Evolutionary conservation across 208 protist species (phyloP), one percentile per base, ranked within the genome.

Genomic region (Trypanosoma congolense): DNA sequence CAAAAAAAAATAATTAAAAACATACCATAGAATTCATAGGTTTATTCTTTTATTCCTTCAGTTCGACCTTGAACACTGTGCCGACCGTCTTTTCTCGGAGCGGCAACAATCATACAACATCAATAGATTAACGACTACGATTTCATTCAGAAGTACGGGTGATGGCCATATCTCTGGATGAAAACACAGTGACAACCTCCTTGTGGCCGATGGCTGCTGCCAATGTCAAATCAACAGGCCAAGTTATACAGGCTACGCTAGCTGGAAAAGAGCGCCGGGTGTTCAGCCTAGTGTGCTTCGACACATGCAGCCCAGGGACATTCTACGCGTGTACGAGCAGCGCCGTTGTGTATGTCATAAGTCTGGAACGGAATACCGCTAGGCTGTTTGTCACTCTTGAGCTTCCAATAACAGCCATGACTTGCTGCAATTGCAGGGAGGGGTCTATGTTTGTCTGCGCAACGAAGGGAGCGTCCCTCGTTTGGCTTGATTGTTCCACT

Each of bases 401-500:
- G 22, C 45, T 42, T 33, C 33, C 56, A 12, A 25, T 70, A 19
- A 28, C 64, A 1, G 48, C 56, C 1, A 63, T 70, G 47, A 40
- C 42, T 9, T 57, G 42, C 18, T 56, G 28, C 28, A 36, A 28
- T 38, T 35, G 18, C 41, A 30, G 10, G 2, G 18, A 3, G 25
- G 40, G 46, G 18, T 30, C 47, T 30, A 33, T 56, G 2, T 55
- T 70, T 63, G 8, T 63, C 6, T 70, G 64, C 25, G 54, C 64
- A 0, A 63, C 55, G 1, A 51, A 51, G 14, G 56, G 63, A 18
- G 28, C 19, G 1, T 50, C 28, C 22, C 42, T 70, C 35, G 22
- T 57, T 25, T 70, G 64, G 64, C 33, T 70, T 3, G 56, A 70
- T 24, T 45, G 56, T 30, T 49, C 19, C 16, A 70, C 55, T 6